Conservation (phyloP, 768 basidiomycete species). For the Collybia nuda region DNA sequence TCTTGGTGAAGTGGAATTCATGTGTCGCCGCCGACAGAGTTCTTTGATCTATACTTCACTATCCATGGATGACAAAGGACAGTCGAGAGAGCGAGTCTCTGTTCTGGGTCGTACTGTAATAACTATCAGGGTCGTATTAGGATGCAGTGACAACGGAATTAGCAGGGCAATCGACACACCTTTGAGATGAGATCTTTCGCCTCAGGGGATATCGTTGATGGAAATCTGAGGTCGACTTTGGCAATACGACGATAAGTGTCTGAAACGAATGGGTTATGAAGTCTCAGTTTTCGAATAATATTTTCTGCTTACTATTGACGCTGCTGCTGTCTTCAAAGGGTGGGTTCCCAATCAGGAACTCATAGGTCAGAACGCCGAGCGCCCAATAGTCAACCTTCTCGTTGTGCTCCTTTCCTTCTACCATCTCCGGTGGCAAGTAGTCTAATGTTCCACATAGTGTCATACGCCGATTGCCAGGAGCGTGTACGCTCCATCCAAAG, state of each 20-base stretch:
- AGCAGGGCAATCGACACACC: constrained; percentile 33
- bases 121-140: constrained; percentile 49
- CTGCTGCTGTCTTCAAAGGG: constrained; percentile 85
- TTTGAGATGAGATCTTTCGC: constrained; percentile 64
- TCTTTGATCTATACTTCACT: constrained; percentile 60
- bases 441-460: constrained; percentile 96
- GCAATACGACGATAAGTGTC: constrained; percentile 92
- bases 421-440: constrained; percentile 98
- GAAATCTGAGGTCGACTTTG: constrained; percentile 78
- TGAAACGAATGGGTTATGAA: constrained; percentile 18
- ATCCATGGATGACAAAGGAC: constrained; percentile 90
- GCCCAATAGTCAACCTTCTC: constrained; percentile 97
- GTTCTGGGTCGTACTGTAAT: constrained; percentile 77
- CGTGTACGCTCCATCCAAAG: constrained; percentile 99
- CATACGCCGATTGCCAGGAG: constrained; percentile 83
- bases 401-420: constrained; percentile 86
- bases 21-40: constrained; percentile 17
- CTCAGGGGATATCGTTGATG: constrained; percentile 56
- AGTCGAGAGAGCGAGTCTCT: constrained; percentile 70
- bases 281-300: no score
- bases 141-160: constrained; percentile 8
- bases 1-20: background rate
- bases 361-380: constrained; percentile 93
- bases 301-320: constrained; percentile 57
- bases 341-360: constrained; percentile 82